Base-by-base conservation (phyloP, 2,329 filamentous ascomycete species). In the Aspergillus hortae region DNA sequence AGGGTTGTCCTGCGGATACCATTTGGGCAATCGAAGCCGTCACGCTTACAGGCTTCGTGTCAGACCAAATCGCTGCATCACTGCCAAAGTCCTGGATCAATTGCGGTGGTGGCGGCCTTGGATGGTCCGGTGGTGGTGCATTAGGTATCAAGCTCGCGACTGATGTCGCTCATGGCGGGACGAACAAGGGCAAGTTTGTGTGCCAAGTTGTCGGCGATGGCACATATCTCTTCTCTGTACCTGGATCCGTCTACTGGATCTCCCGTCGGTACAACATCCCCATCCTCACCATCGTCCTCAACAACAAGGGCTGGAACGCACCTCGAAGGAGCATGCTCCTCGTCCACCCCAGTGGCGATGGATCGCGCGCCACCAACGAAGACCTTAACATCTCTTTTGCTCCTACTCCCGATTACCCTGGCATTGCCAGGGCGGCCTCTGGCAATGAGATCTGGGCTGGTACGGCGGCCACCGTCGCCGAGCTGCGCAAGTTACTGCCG, bases 1-100 rank as follows among this genome's bases (percentile, higher is more conserved):
- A 80, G 36, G 67, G 74, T 2, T 80, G 81, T 35, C 86, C 86
- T 0, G 58, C 69, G 30, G 84, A 88, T 58, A 88, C 88, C 0
- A 88, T 92, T 54, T 92, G 82, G 74, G 86, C 84, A 2, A 76
- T 94, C 41, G 89, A 94, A 70, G 85, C 89, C 0, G 89, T 94
- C 0, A 94, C 89, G 0, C 84, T 88, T 52, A 84, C 85, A 0
- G 69, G 69, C 0, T 80, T 84, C 25, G 84, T 91, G 1, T 79
- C 83, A 23, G 87, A 94, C 58, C 88, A 91, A 57, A 73, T 94
- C 6, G 84, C 85, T 61, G 80, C 84, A 2, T 84, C 79, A 0
- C 64, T 83, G 0, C 88, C 89, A 0, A 87, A 88, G 0, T 84
- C 83, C 0, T 91, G 86, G 86, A 83, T 92, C 62, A 92, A 91